phyloP scores from a whole-genome alignment of 768 basidiomycete genomes.

The Dendrothele bispora region DNA sequence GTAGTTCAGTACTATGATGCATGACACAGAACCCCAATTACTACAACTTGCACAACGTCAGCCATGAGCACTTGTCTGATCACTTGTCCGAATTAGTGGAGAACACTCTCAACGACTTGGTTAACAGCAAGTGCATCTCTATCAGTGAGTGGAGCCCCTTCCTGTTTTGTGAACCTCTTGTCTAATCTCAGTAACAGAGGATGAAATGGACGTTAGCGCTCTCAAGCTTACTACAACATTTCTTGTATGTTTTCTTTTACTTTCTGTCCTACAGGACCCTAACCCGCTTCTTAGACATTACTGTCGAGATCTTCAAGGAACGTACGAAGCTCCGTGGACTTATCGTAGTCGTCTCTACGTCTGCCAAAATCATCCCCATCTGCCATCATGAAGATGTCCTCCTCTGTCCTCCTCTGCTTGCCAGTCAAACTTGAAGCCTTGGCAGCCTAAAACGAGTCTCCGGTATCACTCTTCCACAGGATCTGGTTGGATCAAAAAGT shows the following conservation, averaged over 20 bases:
- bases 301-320: slow-evolving; percentile 97
- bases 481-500: slow-evolving; percentile 89
- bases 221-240: slow-evolving; percentile 96
- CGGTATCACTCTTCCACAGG: slow-evolving; percentile 87
- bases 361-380: slow-evolving; percentile 90
- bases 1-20: slow-evolving; percentile 93
- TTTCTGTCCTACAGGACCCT: not conserved
- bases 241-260: slow-evolving; percentile 53
- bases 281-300: slow-evolving; percentile 63
- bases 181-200: slow-evolving; percentile 48
- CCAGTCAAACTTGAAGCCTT: slow-evolving; percentile 84
- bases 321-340: slow-evolving; percentile 96
- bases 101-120: slow-evolving; percentile 85
- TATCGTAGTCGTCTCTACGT: slow-evolving; percentile 94
- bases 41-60: slow-evolving; percentile 92
- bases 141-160: slow-evolving; percentile 53
- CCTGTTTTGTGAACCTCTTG: not conserved
- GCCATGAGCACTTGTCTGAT: slow-evolving; percentile 92
- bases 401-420: slow-evolving; percentile 85
- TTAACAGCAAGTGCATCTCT: slow-evolving; percentile 92
- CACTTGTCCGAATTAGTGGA: slow-evolving; percentile 96
- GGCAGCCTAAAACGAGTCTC: slow-evolving; percentile 81
- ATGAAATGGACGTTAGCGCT: slow-evolving; percentile 89
- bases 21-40: slow-evolving; percentile 98
- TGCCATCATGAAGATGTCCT: slow-evolving; percentile 88